Percentiles rank a stretch among this genome's conserved stretches.
Conservation (phyloP, 2,329 filamentous ascomycete species). For the Botryotinia convoluta region DNA sequence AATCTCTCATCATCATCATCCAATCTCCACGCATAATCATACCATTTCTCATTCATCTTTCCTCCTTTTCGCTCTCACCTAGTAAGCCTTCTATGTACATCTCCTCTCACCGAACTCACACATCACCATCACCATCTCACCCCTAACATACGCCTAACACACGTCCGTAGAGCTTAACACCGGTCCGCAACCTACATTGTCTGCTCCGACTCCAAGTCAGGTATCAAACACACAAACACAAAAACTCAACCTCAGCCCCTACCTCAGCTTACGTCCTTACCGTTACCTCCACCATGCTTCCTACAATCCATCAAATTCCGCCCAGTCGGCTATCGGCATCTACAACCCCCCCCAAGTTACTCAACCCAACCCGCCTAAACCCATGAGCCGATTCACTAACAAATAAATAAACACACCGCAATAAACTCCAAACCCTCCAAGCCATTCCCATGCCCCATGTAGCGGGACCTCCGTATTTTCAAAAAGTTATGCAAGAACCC, state of each 20-base stretch:
- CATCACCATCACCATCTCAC: not conserved
- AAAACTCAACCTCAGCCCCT: not conserved
- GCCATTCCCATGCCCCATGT: not conserved
- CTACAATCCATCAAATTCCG: not conserved
- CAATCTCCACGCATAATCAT: not conserved
- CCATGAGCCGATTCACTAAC: not conserved
- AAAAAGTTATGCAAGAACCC: not conserved
- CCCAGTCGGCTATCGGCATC: not conserved
- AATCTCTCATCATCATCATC: not conserved
- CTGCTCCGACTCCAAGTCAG: not conserved
- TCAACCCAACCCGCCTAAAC: not conserved
- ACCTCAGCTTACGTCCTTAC: not conserved
- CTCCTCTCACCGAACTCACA: not conserved
- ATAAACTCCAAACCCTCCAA: not conserved
- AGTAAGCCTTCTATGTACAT: not conserved
- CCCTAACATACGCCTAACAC: not conserved
- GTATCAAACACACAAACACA: not conserved
- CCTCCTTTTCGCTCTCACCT: not conserved
- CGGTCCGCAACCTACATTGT: not conserved
- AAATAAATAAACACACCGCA: not conserved
- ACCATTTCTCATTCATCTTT: not conserved
- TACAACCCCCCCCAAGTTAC: not conserved
- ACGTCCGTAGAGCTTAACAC: not conserved
- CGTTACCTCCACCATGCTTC: too few species aligned
- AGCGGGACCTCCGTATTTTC: not conserved